Evolutionary conservation across 768 basidiomycete species (phyloP).

Genomic region (Guyanaporus albipodus): DNA sequence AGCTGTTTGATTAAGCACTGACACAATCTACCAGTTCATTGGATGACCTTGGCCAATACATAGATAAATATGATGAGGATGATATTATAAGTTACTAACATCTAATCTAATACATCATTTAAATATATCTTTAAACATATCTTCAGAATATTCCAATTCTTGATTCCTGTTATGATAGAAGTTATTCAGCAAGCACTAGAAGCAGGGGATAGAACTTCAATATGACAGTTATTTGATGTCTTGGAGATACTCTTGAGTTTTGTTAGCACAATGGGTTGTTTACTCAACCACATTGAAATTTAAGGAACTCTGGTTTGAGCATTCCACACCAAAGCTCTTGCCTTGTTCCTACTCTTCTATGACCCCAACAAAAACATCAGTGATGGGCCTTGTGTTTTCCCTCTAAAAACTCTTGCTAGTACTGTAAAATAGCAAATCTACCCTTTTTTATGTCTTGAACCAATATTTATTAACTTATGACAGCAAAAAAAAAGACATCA

Average conservation of each 20-base stretch:
- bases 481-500: constrained; percentile 96
- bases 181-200: constrained; percentile 86
- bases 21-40: constrained; percentile 50
- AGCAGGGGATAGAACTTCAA: constrained; percentile 70
- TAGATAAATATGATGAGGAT: constrained; percentile 80
- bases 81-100: constrained; percentile 62
- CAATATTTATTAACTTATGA: constrained; percentile 3
- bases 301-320: constrained; percentile 91
- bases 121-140: constrained; percentile 44
- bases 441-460: background rate
- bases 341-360: constrained; percentile 80
- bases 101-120: background rate
- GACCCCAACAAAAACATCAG: constrained; percentile 78
- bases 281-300: background rate
- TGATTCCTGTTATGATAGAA: constrained; percentile 84
- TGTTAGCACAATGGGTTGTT: no score
- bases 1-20: background rate
- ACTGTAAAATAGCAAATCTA: constrained; percentile 84
- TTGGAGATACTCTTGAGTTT: constrained; percentile 94
- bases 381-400: constrained; percentile 78
- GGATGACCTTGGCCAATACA: constrained; percentile 90
- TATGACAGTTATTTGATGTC: constrained; percentile 90
- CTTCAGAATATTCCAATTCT: constrained; percentile 80
- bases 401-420: constrained; percentile 93
- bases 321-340: constrained; percentile 82